Evolutionary conservation across 495 filamentous ascomycete species (phyloP).

Genomic region (Lasiosphaeriaceae sp.): DNA sequence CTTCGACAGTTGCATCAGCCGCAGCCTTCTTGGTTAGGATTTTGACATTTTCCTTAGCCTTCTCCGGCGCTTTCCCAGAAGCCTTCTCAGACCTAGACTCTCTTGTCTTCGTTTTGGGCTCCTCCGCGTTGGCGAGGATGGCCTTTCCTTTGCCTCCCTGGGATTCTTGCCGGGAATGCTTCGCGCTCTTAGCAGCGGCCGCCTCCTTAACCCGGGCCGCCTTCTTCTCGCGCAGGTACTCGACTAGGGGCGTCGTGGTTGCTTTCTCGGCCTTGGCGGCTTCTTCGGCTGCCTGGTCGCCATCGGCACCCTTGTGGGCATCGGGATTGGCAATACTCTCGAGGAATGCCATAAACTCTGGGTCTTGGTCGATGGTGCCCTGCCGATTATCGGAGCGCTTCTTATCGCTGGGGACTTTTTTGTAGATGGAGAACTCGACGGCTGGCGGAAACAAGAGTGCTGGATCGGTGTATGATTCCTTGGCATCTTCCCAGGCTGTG

Average conservation of each 20-base stretch:
- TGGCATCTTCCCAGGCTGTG: slow-evolving; percentile 68
- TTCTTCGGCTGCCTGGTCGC: slow-evolving; percentile 50
- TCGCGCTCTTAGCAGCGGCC: slow-evolving; percentile 43
- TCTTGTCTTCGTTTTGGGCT: slow-evolving; percentile 36
- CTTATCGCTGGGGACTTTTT: slow-evolving; percentile 65
- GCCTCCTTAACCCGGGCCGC: slow-evolving; percentile 77
- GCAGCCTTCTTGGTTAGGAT: slow-evolving; percentile 69
- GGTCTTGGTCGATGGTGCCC: slow-evolving; percentile 93
- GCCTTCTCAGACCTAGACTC: slow-evolving; percentile 53
- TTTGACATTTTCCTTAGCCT: slow-evolving; percentile 76
- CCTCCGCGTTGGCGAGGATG: slow-evolving; percentile 42
- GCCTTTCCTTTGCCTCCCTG: slow-evolving; percentile 49
- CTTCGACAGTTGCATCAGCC: slow-evolving; percentile 47
- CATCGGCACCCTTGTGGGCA: slow-evolving; percentile 36
- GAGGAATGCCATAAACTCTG: slow-evolving; percentile 90
- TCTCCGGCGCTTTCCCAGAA: slow-evolving; percentile 63
- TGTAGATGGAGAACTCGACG: slow-evolving; percentile 78
- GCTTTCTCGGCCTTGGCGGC: slow-evolving; percentile 56
- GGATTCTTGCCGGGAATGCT: slow-evolving; percentile 45
- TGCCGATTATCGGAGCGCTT: slow-evolving; percentile 77
- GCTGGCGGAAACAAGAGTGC: slow-evolving; percentile 68
- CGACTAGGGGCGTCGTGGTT: slow-evolving; percentile 82
- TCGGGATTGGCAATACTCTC: slow-evolving; percentile 80
- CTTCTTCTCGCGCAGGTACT: slow-evolving; percentile 87
- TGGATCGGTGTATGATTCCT: slow-evolving; percentile 61